Percentiles rank a stretch among this genome's conserved stretches.
These are phyloP conservation scores for Epichloe bromicola DNA, from an alignment of 2,329 filamentous ascomycete genomes.

Conservation along the genomic window DNA sequence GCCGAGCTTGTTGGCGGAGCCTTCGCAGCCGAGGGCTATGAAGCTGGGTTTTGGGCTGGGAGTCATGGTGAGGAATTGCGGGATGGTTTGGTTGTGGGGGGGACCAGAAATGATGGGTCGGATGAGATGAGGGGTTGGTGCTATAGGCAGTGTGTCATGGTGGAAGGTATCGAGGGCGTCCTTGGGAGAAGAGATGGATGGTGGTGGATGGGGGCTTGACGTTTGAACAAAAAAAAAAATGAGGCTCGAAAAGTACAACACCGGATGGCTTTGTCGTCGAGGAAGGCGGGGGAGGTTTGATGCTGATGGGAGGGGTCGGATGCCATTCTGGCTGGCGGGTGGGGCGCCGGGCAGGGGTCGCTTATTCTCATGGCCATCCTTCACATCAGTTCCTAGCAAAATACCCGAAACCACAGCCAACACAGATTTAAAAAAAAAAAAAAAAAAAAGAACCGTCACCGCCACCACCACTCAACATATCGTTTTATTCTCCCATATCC, in stretches of 20 bases:
- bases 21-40: constrained; percentile 57
- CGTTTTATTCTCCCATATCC: no score
- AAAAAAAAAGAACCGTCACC: no score
- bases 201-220: background rate
- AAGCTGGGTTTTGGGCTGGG: constrained; percentile 18
- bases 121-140: background rate
- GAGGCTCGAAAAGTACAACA: background rate
- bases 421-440: background rate
- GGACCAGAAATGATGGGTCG: no score
- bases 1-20: constrained; percentile 95
- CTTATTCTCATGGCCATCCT: no score
- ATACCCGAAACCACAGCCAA: no score
- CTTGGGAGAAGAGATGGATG: no score
- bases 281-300: background rate
- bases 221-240: background rate
- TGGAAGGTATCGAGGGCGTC: no score
- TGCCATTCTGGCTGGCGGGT: background rate
- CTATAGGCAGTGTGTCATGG: no score
- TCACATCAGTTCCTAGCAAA: no score
- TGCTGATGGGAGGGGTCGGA: background rate
- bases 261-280: no score
- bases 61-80: background rate
- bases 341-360: background rate
- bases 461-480: no score
- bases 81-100: no score